These are phyloP conservation scores for Tylopilus felleus DNA, from an alignment of 768 basidiomycete species.

Conservation along the genomic window DNA sequence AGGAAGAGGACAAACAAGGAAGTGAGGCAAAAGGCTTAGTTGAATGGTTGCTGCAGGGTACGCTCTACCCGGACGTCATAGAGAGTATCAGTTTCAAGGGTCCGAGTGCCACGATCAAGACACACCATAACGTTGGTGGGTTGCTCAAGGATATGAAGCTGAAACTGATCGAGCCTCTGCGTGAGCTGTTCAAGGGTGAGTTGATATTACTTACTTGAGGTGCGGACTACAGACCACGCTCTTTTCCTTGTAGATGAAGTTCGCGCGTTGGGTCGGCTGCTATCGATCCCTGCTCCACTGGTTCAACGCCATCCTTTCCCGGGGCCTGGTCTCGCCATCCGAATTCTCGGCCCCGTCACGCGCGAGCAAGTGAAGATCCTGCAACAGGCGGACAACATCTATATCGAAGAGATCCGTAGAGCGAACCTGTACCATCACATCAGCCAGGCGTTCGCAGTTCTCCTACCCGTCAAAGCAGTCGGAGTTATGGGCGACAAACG, in stretches of 20 bases:
- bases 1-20: conserved; percentile 65
- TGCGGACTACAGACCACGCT: neutral
- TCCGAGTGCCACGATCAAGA: conserved; percentile 98
- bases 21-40: conserved; percentile 82
- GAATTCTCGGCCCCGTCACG: conserved; percentile 94
- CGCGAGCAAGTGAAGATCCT: conserved; percentile 88
- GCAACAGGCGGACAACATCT: conserved; percentile 91
- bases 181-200: conserved; percentile 97
- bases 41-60: conserved; percentile 97
- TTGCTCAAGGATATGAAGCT: conserved; percentile 96
- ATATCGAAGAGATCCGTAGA: conserved; percentile 95
- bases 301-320: conserved; percentile 99
- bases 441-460: conserved; percentile 93
- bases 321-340: conserved; percentile 96
- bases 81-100: conserved; percentile 99
- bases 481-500: conserved; percentile 97
- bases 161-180: conserved; percentile 94
- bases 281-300: conserved; percentile 87
- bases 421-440: conserved; percentile 93
- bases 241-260: conserved; percentile 73
- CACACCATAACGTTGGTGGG: conserved; percentile 98
- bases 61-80: conserved; percentile 97
- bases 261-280: conserved; percentile 83
- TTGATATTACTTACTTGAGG: neutral
- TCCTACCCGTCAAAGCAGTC: conserved; percentile 94